Evolutionary conservation across 116 monocot genomes (phyloP), one percentile per base, ranked within the genome.

Genomic region (Papilionanthe hybrid): DNA sequence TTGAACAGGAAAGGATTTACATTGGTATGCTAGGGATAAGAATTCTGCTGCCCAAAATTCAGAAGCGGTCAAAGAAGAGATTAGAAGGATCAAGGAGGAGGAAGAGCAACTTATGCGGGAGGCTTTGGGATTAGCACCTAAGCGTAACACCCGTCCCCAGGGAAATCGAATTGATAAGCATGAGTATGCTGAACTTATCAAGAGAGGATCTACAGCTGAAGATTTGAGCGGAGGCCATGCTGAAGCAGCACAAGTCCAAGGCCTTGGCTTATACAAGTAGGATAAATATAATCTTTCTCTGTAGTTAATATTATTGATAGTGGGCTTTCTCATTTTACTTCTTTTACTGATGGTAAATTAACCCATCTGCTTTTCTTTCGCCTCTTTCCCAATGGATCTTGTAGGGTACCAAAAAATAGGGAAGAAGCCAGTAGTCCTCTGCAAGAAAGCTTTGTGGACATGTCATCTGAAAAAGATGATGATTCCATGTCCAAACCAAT

Each of bases 41-140:
- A 94, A 92, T 77, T 82, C 85, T 30, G 81, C 75, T 56, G 60
- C 42, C 3, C 32, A 75, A 41, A 77, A 90, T 41, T 32, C 74
- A 0, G 95, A 91, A 9, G 84, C 83, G 49, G 78, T 85, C n/a
- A 97, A 94, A 76, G 97, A 94, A 27, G 94, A 97, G 83, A 92
- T 94, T 47, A 85, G 82, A 82, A 91, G 97, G 88, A 89, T 97
- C 42, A 97, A 97, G 79, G 96, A 97, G 72, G 91, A 97, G 83
- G 97, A 97, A 83, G 94, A 94, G 67, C 97, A 94, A 56, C 88
- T 94, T 8, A 97, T 97, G 96, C 90, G 92, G 3, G 96, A 97
- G 81, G 96, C 94, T 53, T 88, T 97, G 77, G 96, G 96, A n/a
- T 84, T 97, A 82, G 94, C 94, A 56, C 94, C 96, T 0, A 97